Percentiles rank a stretch among this genome's conserved stretches.
Conservation (phyloP, 805 yeast species). For the Brettanomyces nanus region DNA sequence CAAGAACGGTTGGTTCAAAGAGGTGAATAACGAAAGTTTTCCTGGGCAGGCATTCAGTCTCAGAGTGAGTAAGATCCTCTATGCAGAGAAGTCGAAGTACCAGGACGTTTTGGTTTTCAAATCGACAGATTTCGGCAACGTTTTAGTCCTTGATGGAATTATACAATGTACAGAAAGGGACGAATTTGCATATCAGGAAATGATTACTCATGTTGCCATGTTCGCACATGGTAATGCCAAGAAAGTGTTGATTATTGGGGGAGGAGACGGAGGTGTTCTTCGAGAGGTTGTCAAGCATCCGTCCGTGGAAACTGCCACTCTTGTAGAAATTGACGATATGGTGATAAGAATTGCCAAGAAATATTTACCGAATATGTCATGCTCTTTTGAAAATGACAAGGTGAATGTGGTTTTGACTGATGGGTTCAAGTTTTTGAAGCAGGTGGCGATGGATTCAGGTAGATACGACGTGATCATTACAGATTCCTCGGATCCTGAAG, state of each 20-base stretch:
- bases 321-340: conserved; percentile 85
- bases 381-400: conserved; percentile 51
- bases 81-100: conserved; percentile 58
- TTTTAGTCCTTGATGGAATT: conserved; percentile 81
- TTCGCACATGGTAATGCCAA: conserved; percentile 70
- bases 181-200: conserved; percentile 90
- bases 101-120: conserved; percentile 80
- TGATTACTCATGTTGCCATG: conserved; percentile 78
- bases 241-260: conserved; percentile 81
- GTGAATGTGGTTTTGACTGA: conserved; percentile 66
- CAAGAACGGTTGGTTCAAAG: conserved; percentile 77
- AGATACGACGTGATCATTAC: conserved; percentile 80
- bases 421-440: conserved; percentile 70
- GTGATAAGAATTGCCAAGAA: conserved; percentile 66
- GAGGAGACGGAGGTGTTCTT: conserved; percentile 94
- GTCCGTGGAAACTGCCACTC: conserved; percentile 52
- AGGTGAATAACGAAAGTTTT: conserved; percentile 58
- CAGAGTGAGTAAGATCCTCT: conserved; percentile 54
- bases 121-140: conserved; percentile 75
- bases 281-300: conserved; percentile 72
- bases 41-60: conserved; percentile 84
- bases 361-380: conserved; percentile 73
- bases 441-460: conserved; percentile 30
- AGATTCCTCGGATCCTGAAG: conserved; percentile 93
- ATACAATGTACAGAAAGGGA: conserved; percentile 89